Evolutionary conservation across 179 eudicot species (phyloP).

Genomic region (Corrigiola litoralis): DNA sequence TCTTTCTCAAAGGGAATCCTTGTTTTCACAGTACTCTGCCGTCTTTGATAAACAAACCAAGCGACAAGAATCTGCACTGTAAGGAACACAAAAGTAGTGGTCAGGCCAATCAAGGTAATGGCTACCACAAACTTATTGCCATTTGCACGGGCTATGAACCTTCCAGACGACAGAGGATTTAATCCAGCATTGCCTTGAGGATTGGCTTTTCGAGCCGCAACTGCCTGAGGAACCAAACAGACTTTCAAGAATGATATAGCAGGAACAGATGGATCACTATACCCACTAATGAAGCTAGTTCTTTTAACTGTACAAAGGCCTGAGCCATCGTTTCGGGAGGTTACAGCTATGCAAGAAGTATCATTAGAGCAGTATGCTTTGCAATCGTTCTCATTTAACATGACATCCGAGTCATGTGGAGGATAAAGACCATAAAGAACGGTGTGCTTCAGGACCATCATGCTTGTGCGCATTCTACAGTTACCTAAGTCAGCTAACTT

Average conservation of each 20-base stretch:
- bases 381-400: conserved; percentile 46
- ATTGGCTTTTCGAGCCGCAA: conserved; percentile 36
- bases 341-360: conserved; percentile 48
- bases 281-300: conserved; percentile 52
- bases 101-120: conserved; percentile 33
- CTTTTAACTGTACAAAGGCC: conserved; percentile 53
- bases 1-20: conserved; percentile 40
- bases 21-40: conserved; percentile 15
- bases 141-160: conserved; percentile 10
- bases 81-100: conserved; percentile 30
- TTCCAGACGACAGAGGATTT: conserved; percentile 12
- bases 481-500: conserved; percentile 52
- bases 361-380: conserved; percentile 45
- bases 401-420: conserved; percentile 45
- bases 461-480: conserved; percentile 50
- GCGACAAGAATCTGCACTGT: conserved; percentile 29
- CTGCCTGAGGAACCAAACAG: conserved; percentile 61
- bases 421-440: conserved; percentile 62
- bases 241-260: conserved; percentile 52
- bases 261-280: conserved; percentile 32
- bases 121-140: conserved; percentile 29
- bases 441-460: conserved; percentile 42
- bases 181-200: conserved; percentile 20
- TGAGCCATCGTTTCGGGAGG: conserved; percentile 56
- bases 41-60: conserved; percentile 31